Evolutionary conservation across 2,329 filamentous ascomycete species (phyloP).

Genomic region (Talaromyces pinophilus): DNA sequence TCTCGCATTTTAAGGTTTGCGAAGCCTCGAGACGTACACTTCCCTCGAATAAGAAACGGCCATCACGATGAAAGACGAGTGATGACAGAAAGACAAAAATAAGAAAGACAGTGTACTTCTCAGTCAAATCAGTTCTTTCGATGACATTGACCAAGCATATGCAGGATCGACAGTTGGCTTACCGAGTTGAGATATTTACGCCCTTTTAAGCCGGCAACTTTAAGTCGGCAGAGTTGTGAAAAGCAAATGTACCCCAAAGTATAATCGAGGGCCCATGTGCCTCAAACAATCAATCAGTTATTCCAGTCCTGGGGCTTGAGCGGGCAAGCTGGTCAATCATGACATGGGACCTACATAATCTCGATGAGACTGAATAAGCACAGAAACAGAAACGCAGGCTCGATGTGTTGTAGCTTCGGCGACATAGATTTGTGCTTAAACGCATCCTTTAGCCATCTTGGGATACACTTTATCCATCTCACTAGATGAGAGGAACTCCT

Average conservation of each 20-base stretch:
- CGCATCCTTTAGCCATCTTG: background rate
- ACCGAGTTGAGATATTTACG: background rate
- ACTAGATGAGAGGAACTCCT: too few relatives aligned
- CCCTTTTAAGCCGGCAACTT: background rate
- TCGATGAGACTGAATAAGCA: background rate
- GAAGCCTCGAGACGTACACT: background rate
- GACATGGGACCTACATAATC: background rate
- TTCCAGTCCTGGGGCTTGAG: background rate
- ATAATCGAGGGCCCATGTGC: background rate
- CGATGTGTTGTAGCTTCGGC: background rate
- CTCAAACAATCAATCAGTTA: background rate
- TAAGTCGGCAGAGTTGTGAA: background rate
- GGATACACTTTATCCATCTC: background rate
- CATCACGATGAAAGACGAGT: background rate
- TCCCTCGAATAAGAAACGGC: background rate
- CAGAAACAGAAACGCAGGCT: background rate
- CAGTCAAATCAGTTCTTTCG: background rate
- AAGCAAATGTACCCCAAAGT: background rate
- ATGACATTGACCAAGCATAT: background rate
- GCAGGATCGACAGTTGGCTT: background rate
- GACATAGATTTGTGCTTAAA: background rate
- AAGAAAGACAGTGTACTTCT: background rate
- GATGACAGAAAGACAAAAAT: background rate
- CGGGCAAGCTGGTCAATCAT: background rate
- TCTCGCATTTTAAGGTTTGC: background rate